Percentiles rank a stretch among this genome's conserved stretches.
Evolutionary conservation across 2,329 filamentous ascomycete genomes (phyloP).

Genomic region (Pseudogymnoascus pannorum): DNA sequence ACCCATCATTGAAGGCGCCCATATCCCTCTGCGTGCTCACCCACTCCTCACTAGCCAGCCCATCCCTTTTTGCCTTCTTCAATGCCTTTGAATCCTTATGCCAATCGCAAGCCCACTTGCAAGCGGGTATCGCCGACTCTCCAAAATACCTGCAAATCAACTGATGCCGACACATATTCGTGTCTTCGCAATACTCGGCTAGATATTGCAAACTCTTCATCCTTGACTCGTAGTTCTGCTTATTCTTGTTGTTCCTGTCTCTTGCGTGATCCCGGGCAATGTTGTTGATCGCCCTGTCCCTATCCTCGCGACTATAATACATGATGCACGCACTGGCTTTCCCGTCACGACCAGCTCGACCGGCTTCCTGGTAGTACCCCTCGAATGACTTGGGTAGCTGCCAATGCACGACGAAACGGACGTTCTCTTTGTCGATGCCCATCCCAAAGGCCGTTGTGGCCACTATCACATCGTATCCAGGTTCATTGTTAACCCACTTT

Average conservation of each 20-base stretch:
- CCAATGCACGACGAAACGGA: constrained; percentile 94
- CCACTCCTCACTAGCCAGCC: constrained; percentile 54
- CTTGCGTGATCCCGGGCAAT: constrained; percentile 36
- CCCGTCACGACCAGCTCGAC: constrained; percentile 81
- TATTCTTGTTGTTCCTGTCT: constrained; percentile 31
- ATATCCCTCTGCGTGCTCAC: constrained; percentile 55
- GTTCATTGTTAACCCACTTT: constrained; percentile 64
- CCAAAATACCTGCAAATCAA: constrained; percentile 73
- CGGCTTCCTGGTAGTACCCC: constrained; percentile 92
- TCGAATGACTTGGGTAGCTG: constrained; percentile 90
- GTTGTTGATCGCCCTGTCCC: constrained; percentile 57
- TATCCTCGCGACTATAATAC: constrained; percentile 84
- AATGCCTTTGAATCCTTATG: constrained; percentile 61
- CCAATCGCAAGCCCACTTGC: constrained; percentile 71
- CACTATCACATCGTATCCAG: constrained; percentile 83
- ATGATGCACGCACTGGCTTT: constrained; percentile 81
- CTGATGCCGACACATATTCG: constrained; percentile 64
- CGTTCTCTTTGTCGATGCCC: constrained; percentile 94
- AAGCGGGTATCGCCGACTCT: constrained; percentile 50
- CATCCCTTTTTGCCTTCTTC: constrained; percentile 47
- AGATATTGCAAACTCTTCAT: constrained; percentile 60
- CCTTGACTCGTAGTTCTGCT: constrained; percentile 40
- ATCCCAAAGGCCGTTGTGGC: constrained; percentile 96
- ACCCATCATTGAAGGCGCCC: constrained; percentile 49
- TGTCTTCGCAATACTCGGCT: constrained; percentile 75